A percentile compares a stretch with the other conserved stretches of the same genome.
These are phyloP conservation scores for Lichtheimia ramosa DNA, from an alignment of 371 early-diverging fungal species.

Conservation along the genomic window DNA sequence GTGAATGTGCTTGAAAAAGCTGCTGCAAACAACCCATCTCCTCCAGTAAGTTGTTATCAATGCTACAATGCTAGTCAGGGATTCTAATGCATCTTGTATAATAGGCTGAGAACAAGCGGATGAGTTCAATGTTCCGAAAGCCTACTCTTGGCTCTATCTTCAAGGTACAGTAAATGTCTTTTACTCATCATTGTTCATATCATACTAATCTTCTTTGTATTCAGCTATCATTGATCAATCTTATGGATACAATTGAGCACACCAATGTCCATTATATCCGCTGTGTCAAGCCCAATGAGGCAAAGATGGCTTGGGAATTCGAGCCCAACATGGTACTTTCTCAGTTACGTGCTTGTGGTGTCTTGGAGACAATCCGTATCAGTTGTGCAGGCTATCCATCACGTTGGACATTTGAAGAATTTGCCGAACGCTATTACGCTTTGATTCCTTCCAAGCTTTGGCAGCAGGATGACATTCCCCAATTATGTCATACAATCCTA, in stretches of 20 bases:
- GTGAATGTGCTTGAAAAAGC: conserved; percentile 65
- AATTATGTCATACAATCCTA: conserved; percentile 67
- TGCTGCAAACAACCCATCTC: conserved; percentile 44
- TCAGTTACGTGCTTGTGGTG: conserved; percentile 99
- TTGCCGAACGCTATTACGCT: conserved; percentile 89
- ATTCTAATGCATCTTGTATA: neutral
- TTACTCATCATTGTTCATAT: neutral
- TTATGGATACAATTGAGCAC: conserved; percentile 91
- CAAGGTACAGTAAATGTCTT: conserved; percentile 52
- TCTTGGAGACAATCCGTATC: conserved; percentile 99
- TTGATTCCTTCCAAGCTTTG: conserved; percentile 75
- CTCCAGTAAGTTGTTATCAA: conserved; percentile 14
- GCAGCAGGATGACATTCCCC: conserved; percentile 50
- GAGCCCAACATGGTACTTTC: conserved; percentile 91
- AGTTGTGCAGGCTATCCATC: conserved; percentile 98
- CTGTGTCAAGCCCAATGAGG: conserved; percentile 96
- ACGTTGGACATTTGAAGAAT: conserved; percentile 89
- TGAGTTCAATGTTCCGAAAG: conserved; percentile 63
- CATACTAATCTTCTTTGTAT: conserved; percentile 13
- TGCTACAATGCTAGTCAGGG: neutral
- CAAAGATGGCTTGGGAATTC: conserved; percentile 85
- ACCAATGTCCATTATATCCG: conserved; percentile 97
- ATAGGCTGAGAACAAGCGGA: conserved; percentile 36
- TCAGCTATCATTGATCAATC: conserved; percentile 74
- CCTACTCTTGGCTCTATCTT: conserved; percentile 88